Evolutionary conservation across 768 basidiomycete species (phyloP).

Genomic region (Russula sp.): DNA sequence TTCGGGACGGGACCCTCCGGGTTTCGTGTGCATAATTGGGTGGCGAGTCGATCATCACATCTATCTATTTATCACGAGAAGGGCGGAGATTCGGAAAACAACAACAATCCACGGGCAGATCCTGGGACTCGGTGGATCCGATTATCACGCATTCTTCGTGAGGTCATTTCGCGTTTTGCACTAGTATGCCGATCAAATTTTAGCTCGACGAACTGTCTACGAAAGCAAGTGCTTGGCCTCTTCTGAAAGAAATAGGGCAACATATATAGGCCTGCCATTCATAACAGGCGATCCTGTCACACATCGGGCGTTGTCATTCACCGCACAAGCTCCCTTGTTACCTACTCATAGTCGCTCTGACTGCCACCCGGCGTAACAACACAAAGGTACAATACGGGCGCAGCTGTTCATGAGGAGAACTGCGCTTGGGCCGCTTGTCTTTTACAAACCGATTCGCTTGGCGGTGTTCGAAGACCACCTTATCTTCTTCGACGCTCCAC

Average conservation of each 20-base stretch:
- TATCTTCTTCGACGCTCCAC: neutral
- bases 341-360: too few relatives aligned
- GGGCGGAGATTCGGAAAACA: too few relatives aligned
- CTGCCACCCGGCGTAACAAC: too few relatives aligned
- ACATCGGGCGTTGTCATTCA: too few relatives aligned
- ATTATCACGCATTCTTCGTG: too few relatives aligned
- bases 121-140: too few relatives aligned
- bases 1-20: neutral
- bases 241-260: neutral
- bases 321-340: too few relatives aligned
- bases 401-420: neutral
- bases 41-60: neutral
- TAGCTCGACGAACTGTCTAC: neutral
- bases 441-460: neutral
- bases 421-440: neutral
- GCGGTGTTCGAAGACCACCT: neutral
- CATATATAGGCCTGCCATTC: neutral
- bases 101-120: too few relatives aligned
- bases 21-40: neutral
- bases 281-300: neutral
- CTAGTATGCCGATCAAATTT: neutral
- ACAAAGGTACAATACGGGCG: neutral
- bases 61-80: neutral
- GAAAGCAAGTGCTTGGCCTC: neutral
- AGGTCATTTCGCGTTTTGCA: neutral